phyloP scores from a whole-genome alignment of 2,329 filamentous ascomycete genomes.

The Monosporascus sp. region DNA sequence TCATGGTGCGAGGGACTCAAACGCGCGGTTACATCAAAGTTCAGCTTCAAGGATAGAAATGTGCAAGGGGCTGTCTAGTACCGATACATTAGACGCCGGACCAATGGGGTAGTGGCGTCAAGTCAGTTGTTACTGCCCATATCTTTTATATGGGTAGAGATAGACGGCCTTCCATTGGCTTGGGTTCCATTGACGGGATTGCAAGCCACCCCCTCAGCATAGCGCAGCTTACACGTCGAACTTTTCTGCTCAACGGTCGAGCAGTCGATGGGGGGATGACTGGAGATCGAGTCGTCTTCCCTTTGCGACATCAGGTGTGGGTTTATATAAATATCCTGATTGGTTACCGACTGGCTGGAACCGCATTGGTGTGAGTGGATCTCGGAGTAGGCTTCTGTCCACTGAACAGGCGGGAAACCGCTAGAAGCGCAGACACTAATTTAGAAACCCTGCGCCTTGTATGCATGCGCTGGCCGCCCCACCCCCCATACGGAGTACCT shows the following conservation, averaged over 20 bases:
- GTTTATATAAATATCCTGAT: conserved; percentile 5
- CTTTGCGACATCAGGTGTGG: not conserved
- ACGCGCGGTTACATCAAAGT: not conserved
- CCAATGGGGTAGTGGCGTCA: not conserved
- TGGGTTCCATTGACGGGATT: not conserved
- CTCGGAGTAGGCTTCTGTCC: not conserved
- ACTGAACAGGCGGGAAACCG: not conserved
- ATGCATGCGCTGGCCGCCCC: conserved; percentile 13
- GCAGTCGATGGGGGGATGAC: not conserved
- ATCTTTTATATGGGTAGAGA: not conserved
- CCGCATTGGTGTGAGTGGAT: conserved; percentile 4
- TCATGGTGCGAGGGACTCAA: not conserved
- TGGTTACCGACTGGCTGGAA: conserved; percentile 23
- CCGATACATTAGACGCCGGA: too few relatives aligned
- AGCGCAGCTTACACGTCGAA: not conserved
- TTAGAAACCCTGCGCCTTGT: conserved; percentile 7
- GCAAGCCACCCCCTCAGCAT: not conserved
- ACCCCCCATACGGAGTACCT: conserved; percentile 1
- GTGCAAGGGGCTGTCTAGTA: not conserved
- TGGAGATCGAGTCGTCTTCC: not conserved
- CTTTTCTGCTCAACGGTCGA: not conserved
- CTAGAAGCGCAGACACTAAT: conserved; percentile 3
- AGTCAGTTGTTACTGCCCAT: not conserved
- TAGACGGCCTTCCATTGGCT: not conserved
- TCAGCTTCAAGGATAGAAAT: not conserved